Evolutionary conservation across 371 early-diverging fungal species (phyloP).

Genomic region (Mortierella sp.): DNA sequence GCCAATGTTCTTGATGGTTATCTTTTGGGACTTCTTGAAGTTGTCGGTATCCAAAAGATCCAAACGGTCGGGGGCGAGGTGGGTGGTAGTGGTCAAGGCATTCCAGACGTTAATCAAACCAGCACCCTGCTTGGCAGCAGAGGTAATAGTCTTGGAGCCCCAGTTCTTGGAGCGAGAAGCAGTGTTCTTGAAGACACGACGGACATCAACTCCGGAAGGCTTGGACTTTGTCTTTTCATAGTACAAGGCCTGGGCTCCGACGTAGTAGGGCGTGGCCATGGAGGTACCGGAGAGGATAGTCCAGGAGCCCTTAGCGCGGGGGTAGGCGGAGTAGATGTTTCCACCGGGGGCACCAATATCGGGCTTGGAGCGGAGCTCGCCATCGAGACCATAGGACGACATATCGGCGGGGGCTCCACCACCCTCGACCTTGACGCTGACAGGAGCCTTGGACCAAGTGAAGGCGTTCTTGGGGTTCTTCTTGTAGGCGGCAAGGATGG

Average conservation of each 20-base stretch:
- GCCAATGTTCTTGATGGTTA: slow-evolving; percentile 73
- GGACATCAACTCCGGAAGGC: slow-evolving; percentile 28
- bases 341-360: slow-evolving; percentile 66
- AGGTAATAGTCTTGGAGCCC: slow-evolving; percentile 28
- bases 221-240: slow-evolving; percentile 59
- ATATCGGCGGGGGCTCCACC: slow-evolving; percentile 70
- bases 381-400: slow-evolving; percentile 79
- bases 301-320: slow-evolving; percentile 54
- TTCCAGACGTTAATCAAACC: slow-evolving; percentile 79
- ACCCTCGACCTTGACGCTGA: slow-evolving; percentile 46
- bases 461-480: slow-evolving; percentile 19
- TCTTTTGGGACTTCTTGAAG: slow-evolving; percentile 59
- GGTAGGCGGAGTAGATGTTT: slow-evolving; percentile 52
- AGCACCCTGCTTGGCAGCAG: slow-evolving; percentile 77
- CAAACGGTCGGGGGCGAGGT: slow-evolving; percentile 71
- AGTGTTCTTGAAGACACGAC: slow-evolving; percentile 54
- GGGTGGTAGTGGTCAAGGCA: slow-evolving; percentile 68
- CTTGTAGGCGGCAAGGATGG: slow-evolving; percentile 27
- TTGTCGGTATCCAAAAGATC: slow-evolving; percentile 74
- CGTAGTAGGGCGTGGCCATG: slow-evolving; percentile 70
- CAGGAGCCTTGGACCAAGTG: slow-evolving; percentile 23
- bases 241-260: slow-evolving; percentile 70
- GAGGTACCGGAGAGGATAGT: slow-evolving; percentile 65
- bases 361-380: slow-evolving; percentile 79
- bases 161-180: slow-evolving; percentile 40